Conservation (phyloP, 1,139 yeast genomes). For the Yamadazyma diddensiae region DNA sequence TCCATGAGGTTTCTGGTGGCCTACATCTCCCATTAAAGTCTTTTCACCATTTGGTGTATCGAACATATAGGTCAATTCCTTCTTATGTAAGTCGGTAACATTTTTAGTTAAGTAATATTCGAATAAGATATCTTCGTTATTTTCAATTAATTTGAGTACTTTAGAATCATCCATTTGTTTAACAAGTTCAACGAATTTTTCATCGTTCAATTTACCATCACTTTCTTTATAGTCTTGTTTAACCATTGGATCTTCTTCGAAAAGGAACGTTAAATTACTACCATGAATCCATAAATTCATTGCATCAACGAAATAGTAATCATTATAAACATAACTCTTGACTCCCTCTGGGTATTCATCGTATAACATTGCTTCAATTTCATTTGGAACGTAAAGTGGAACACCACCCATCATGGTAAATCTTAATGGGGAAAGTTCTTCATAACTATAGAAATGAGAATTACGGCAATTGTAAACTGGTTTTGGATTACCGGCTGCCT, state of each 20-base stretch:
- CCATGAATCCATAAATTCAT: slow-evolving; percentile 29
- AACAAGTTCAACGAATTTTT: slow-evolving; percentile 15
- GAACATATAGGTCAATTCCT: slow-evolving; percentile 27
- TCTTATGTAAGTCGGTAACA: slow-evolving; percentile 29
- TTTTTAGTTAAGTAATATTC: slow-evolving; percentile 30
- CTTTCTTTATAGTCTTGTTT: slow-evolving; percentile 12
- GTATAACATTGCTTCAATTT: slow-evolving; percentile 24
- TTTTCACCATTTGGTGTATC: slow-evolving; percentile 20
- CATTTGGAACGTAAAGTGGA: slow-evolving; percentile 30
- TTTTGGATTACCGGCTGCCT: slow-evolving; percentile 13
- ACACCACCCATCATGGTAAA: slow-evolving; percentile 33
- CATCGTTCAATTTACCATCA: slow-evolving; percentile 12
- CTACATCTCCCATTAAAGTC: slow-evolving; percentile 10
- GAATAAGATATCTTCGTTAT: slow-evolving; percentile 19
- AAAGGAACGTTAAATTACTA: slow-evolving; percentile 17
- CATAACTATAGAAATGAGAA: slow-evolving; percentile 34
- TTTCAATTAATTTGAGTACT: slow-evolving; percentile 23
- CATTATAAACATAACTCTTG: slow-evolving; percentile 21
- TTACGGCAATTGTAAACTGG: slow-evolving; percentile 45
- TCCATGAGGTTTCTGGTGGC: slow-evolving; percentile 9
- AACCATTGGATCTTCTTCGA: slow-evolving; percentile 19
- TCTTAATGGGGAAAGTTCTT: slow-evolving; percentile 31
- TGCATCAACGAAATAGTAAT: slow-evolving; percentile 29
- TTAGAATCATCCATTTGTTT: slow-evolving; percentile 24
- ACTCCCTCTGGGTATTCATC: slow-evolving; percentile 30